Conservation (phyloP, 2,329 filamentous ascomycete species). For the Parastagonospora avenae region DNA sequence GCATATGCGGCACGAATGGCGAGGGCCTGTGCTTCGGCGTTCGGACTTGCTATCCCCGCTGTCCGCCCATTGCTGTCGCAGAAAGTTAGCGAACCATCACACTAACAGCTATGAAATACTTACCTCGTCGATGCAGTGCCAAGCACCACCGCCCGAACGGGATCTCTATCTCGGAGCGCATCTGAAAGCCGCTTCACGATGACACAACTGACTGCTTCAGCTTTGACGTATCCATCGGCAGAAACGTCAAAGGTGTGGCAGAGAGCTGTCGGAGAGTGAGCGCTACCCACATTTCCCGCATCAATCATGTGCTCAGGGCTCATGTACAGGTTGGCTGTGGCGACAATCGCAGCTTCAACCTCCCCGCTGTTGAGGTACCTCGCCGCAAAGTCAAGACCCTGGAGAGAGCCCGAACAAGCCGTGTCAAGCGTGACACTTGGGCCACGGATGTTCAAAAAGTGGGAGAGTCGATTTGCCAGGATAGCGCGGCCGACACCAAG, state of each 20-base stretch:
- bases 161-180: slow-evolving; percentile 27
- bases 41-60: slow-evolving; percentile 29
- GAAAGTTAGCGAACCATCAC: too few species aligned
- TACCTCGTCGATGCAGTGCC: slow-evolving; percentile 22
- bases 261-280: slow-evolving; percentile 35
- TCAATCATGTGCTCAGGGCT: slow-evolving; percentile 8
- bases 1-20: slow-evolving; percentile 40
- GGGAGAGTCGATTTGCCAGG: slow-evolving; percentile 18
- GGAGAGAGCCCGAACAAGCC: slow-evolving; percentile 25
- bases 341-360: slow-evolving; percentile 22
- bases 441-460: slow-evolving; percentile 28
- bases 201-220: slow-evolving; percentile 58
- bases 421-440: slow-evolving; percentile 29
- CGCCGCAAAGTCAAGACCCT: slow-evolving; percentile 23
- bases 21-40: slow-evolving; percentile 51
- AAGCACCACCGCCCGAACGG: slow-evolving; percentile 36
- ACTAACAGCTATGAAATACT: too few species aligned
- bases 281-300: slow-evolving; percentile 14
- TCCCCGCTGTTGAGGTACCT: slow-evolving; percentile 35
- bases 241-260: slow-evolving; percentile 52
- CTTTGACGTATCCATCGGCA: slow-evolving; percentile 67
- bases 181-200: slow-evolving; percentile 30
- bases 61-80: slow-evolving; percentile 19
- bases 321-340: slow-evolving; percentile 25
- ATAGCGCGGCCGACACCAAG: slow-evolving; percentile 16